Conservation (phyloP, 2,329 filamentous ascomycete species). For the Exophiala xenobiotica region DNA sequence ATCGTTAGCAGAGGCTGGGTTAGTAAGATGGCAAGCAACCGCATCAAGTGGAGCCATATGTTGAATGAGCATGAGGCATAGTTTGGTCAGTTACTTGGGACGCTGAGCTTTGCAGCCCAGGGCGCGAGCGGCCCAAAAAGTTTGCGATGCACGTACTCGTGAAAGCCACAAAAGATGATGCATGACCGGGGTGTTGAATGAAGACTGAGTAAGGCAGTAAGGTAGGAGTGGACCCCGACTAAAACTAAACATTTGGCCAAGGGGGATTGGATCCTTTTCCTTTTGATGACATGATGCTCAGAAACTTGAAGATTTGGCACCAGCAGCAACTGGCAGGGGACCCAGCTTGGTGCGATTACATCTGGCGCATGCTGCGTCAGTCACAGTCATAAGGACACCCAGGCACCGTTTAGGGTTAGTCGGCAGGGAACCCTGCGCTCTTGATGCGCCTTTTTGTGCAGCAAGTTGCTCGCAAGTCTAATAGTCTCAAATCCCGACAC, state of each 20-base stretch:
- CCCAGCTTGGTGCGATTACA: neutral
- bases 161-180: neutral
- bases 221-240: neutral
- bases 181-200: neutral
- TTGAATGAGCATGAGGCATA: conserved; percentile 7
- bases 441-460: neutral
- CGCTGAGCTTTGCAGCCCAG: too few relatives aligned
- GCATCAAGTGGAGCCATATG: neutral
- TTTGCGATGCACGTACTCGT: neutral
- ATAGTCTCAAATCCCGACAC: neutral
- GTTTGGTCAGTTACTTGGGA: conserved; percentile 5
- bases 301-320: neutral
- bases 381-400: neutral
- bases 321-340: too few relatives aligned
- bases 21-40: conserved; percentile 13
- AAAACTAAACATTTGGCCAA: neutral
- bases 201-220: neutral
- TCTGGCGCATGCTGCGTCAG: neutral
- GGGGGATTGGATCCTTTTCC: neutral
- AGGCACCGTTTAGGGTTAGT: neutral
- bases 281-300: conserved; percentile 3
- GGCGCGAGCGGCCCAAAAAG: neutral
- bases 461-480: neutral
- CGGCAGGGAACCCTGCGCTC: neutral
- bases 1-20: conserved; percentile 18